Conservation (phyloP, 441 rosid genomes). For the Populus hybrid region DNA sequence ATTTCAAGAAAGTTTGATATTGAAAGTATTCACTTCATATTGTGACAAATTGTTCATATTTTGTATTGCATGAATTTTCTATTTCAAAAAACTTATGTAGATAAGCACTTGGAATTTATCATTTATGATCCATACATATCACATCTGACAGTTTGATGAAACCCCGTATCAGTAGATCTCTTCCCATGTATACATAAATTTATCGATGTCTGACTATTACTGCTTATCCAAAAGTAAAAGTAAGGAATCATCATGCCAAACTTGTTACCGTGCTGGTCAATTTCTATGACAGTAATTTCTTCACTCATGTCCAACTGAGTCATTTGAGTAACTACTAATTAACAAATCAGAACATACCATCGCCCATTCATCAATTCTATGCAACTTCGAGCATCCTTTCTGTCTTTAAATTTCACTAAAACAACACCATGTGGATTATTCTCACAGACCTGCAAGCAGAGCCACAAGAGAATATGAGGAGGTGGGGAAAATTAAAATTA, state of each 20-base stretch:
- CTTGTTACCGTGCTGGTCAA: background rate
- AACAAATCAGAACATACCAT: conserved; percentile 46
- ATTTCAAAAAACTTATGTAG: background rate
- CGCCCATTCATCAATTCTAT: conserved; percentile 89
- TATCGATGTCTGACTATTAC: background rate
- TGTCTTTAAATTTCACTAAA: conserved; percentile 78
- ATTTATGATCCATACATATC: background rate
- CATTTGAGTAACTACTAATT: background rate
- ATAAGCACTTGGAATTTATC: background rate
- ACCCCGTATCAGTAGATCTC: background rate
- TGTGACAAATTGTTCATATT: background rate
- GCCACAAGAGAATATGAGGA: background rate
- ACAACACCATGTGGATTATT: conserved; percentile 92
- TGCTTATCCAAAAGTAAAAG: background rate
- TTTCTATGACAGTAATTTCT: background rate
- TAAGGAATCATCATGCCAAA: background rate
- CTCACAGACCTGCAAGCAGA: conserved; percentile 69
- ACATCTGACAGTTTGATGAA: background rate
- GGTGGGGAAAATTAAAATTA: background rate
- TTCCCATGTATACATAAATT: background rate
- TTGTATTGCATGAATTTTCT: background rate
- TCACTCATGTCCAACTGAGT: background rate
- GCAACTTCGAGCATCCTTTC: conserved; percentile 84
- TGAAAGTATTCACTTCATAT: background rate
- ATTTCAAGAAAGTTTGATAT: background rate